Evolutionary conservation across 1,284 basidiomycete genomes (phyloP).

Genomic region (Boletus sp.): DNA sequence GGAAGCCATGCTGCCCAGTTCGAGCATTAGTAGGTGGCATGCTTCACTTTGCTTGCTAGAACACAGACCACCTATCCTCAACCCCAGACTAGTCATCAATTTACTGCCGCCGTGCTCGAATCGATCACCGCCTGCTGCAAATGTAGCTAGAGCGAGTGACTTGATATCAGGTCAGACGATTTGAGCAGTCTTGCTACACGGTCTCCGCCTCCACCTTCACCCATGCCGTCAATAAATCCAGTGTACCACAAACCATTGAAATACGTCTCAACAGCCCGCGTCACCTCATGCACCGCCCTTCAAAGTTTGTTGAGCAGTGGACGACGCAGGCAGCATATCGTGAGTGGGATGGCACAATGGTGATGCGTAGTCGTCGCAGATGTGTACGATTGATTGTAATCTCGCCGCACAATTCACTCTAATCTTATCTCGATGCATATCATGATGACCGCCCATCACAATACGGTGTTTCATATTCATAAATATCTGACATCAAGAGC

Average conservation of each 20-base stretch:
- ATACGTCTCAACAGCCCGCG: constrained; percentile 17
- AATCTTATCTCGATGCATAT: no score
- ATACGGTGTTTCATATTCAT: no score
- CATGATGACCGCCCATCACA: no score
- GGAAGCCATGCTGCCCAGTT: constrained; percentile 11
- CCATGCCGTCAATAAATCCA: constrained; percentile 6
- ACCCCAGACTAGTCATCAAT: constrained; percentile 52
- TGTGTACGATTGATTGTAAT: no score
- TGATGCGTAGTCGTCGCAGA: no score
- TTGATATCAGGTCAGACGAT: constrained; percentile 11
- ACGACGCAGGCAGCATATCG: no score
- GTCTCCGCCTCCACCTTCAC: background rate
- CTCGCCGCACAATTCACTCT: no score
- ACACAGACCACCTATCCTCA: constrained; percentile 56
- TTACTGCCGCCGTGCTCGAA: constrained; percentile 27
- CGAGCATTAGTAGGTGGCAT: constrained; percentile 15
- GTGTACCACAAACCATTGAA: constrained; percentile 9
- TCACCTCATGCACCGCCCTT: constrained; percentile 22
- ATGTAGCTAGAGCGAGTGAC: constrained; percentile 2
- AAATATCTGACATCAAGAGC: no score
- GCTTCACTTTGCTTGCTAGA: constrained; percentile 51
- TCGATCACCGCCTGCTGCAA: background rate
- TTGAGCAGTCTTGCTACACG: background rate
- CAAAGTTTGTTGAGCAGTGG: constrained; percentile 14
- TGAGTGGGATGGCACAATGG: no score